Evolutionary conservation across 768 basidiomycete genomes (phyloP), one percentile per base, ranked within the genome.

Genomic region (Podaxis carcinomalis): DNA sequence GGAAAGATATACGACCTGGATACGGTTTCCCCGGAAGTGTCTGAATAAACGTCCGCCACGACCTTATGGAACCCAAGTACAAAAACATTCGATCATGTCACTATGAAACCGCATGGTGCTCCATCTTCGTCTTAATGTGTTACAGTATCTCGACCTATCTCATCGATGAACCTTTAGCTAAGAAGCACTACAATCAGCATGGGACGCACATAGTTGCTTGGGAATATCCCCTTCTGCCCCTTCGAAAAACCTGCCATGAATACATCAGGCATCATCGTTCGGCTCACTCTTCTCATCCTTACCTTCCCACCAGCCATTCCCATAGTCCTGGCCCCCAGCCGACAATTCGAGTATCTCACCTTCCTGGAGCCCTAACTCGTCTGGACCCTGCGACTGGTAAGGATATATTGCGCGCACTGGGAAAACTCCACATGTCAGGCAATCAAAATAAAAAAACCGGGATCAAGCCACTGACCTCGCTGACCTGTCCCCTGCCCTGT

Each of bases 271-370:
- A 42, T 53, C 37, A 59, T 55, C 36, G 14, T 40, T 55, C 55
- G 51, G 52, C 25, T 9, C 49, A 37, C 56, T 46, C 28, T 13
- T 44, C 32, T 56, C 57, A 16, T 44, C 27, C 76, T 66, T 68
- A 86, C 91, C 92, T 85, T 93, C 90, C 87, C 88, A 93, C 92
- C 92, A 93, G 28, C 89, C 91, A 57, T 89, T 85, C 28, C 82
- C 88, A 68, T 87, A 89, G 66, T 84, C 76, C 69, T 83, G 80
- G 16, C 90, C 89, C 1, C 85, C 87, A 28, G 74, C 77, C n/a
- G 88, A 83, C 62, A 93, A 77, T 66, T 87, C 83, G 53, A 92
- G 73, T 42, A 79, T 65, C 63, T 86, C 82, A 4, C 88, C 89
- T 67, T 83, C 88, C 47, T 70, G 70, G 39, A 93, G 75, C 56